phyloP scores from a whole-genome alignment of 805 yeast species.

The Metschnikowia gelsemii region DNA sequence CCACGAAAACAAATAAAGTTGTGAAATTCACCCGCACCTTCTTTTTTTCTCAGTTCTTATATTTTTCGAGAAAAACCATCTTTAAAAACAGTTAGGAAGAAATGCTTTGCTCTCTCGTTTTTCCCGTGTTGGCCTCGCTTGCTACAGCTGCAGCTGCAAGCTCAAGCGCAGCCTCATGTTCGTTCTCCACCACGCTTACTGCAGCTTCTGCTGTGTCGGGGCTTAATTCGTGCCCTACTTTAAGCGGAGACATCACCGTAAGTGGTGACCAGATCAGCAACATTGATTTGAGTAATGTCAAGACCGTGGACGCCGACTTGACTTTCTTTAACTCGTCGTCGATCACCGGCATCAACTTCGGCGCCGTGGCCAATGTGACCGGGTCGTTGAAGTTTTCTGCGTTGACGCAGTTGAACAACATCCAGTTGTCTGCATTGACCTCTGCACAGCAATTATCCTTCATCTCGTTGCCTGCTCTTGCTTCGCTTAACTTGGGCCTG shows the following conservation, averaged over 20 bases:
- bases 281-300: slow-evolving; percentile 31
- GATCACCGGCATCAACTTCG: slow-evolving; percentile 32
- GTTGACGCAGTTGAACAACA: slow-evolving; percentile 38
- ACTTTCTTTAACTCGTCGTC: slow-evolving; percentile 41
- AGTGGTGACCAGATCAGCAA: slow-evolving; percentile 33
- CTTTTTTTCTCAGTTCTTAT: background rate
- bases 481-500: slow-evolving; percentile 35
- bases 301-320: slow-evolving; percentile 32
- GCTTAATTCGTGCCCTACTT: slow-evolving; percentile 41
- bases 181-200: slow-evolving; percentile 40
- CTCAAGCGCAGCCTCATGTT: slow-evolving; percentile 29
- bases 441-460: slow-evolving; percentile 33
- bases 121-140: slow-evolving; percentile 14
- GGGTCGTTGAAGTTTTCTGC: slow-evolving; percentile 39
- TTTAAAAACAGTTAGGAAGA: background rate
- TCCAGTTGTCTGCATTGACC: slow-evolving; percentile 35
- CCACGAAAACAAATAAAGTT: too few relatives aligned
- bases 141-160: slow-evolving; percentile 15
- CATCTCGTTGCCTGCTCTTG: slow-evolving; percentile 43
- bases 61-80: background rate
- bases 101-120: slow-evolving; percentile 4
- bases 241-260: slow-evolving; percentile 40
- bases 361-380: slow-evolving; percentile 29
- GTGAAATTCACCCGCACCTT: too few relatives aligned
- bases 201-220: slow-evolving; percentile 36